A percentile compares a stretch with the other conserved stretches of the same genome.
phyloP scores from a whole-genome alignment of 2,329 filamentous ascomycete species.

The Talaromyces albobiverticillius region DNA sequence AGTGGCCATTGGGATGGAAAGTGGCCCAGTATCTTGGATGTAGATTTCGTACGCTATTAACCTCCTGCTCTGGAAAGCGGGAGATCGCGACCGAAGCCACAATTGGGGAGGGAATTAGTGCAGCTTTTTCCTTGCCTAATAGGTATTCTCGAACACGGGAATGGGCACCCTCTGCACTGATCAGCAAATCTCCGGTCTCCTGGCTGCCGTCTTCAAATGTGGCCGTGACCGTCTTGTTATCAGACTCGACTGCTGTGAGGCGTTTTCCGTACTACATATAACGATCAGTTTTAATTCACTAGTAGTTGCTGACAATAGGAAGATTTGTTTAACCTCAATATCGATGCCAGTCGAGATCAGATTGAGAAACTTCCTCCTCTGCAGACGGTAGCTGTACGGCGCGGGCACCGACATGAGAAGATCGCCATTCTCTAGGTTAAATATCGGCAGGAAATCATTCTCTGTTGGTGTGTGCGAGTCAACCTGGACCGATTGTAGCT shows the following conservation, averaged over 20 bases:
- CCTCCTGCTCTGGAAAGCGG: slow-evolving; percentile 9
- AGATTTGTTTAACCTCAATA: slow-evolving; percentile 21
- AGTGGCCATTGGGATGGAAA: slow-evolving; percentile 15
- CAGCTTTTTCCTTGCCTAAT: slow-evolving; percentile 14
- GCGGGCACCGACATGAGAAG: slow-evolving; percentile 23
- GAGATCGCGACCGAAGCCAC: slow-evolving; percentile 10
- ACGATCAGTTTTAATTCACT: slow-evolving; percentile 6
- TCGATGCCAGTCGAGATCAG: slow-evolving; percentile 26
- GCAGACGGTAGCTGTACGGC: slow-evolving; percentile 26
- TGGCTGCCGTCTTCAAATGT: slow-evolving; percentile 14
- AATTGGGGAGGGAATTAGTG: slow-evolving; percentile 6
- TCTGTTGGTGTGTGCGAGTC: slow-evolving; percentile 22
- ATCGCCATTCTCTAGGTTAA: slow-evolving; percentile 25
- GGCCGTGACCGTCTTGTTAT: slow-evolving; percentile 9
- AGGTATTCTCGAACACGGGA: slow-evolving; percentile 15
- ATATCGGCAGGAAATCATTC: slow-evolving; percentile 23
- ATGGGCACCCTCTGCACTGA: slow-evolving; percentile 17
- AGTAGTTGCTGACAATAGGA: background rate
- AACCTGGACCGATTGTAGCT: slow-evolving; percentile 24
- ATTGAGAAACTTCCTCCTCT: slow-evolving; percentile 26
- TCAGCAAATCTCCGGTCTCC: slow-evolving; percentile 13
- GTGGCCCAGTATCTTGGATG: slow-evolving; percentile 11
- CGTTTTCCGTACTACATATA: slow-evolving; percentile 16
- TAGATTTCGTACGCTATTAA: background rate
- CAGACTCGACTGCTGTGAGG: slow-evolving; percentile 5